Conservation (phyloP, 2,329 filamentous ascomycete species). For the Fusarium sp. region DNA sequence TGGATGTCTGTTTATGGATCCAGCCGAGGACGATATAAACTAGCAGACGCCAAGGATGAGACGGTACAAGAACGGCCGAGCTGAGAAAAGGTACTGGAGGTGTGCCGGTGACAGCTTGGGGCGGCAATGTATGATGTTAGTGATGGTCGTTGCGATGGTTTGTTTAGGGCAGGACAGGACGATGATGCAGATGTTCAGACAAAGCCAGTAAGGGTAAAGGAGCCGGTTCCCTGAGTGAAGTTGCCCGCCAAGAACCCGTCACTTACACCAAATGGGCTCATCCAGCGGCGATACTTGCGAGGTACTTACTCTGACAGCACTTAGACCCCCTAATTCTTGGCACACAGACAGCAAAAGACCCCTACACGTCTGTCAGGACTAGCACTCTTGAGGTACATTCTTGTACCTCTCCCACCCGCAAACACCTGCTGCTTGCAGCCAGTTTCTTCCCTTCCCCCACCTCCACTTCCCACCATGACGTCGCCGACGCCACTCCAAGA, state of each 20-base stretch:
- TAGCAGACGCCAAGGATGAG: conserved; percentile 2
- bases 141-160: conserved; percentile 23
- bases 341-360: not conserved
- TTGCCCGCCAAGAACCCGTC: conserved; percentile 25
- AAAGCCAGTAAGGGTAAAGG: not conserved
- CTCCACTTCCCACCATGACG: conserved; percentile 30
- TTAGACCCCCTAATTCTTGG: not conserved
- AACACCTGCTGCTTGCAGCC: conserved; percentile 27
- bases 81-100: not conserved
- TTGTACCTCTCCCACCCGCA: not conserved
- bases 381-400: not conserved
- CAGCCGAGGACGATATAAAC: not conserved
- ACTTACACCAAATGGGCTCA: conserved; percentile 34
- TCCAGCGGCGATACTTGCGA: not conserved
- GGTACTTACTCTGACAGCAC: not conserved
- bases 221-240: conserved; percentile 15
- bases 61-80: not conserved
- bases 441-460: conserved; percentile 26
- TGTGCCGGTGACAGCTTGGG: not conserved
- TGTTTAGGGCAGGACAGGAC: not conserved
- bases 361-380: not conserved
- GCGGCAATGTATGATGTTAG: conserved; percentile 15
- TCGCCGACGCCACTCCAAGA: conserved; percentile 28
- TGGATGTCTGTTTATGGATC: conserved; percentile 7
- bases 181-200: conserved; percentile 33